These are phyloP conservation scores for Suillus tomentosus DNA, from an alignment of 768 basidiomycete species.

Conservation along the genomic window DNA sequence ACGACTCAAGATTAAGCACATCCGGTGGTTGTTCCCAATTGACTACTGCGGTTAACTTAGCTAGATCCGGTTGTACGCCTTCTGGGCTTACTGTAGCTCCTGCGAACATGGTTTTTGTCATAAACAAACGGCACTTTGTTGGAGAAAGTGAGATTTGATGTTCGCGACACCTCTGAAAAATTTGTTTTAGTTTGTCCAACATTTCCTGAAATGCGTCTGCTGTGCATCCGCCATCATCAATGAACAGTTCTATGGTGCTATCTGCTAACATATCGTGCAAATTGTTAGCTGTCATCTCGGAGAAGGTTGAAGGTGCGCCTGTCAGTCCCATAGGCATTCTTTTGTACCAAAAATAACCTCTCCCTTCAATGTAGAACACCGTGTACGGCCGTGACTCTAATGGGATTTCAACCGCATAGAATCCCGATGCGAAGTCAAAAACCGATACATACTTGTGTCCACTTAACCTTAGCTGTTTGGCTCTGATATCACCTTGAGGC, in stretches of 20 bases:
- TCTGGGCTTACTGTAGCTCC: too few relatives aligned
- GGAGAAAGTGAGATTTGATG: not conserved
- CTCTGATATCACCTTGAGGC: conserved; percentile 24
- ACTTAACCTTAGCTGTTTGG: conserved; percentile 21
- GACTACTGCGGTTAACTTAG: too few relatives aligned
- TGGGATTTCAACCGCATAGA: conserved; percentile 24
- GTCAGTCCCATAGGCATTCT: conserved; percentile 30
- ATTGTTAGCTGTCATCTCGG: not conserved
- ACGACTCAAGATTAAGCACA: conserved; percentile 31
- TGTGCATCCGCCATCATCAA: conserved; percentile 38
- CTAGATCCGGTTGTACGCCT: too few relatives aligned
- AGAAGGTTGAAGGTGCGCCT: conserved; percentile 25
- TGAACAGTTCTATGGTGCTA: conserved; percentile 29
- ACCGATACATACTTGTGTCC: conserved; percentile 24
- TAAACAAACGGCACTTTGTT: too few relatives aligned
- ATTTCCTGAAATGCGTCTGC: conserved; percentile 29
- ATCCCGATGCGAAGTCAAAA: conserved; percentile 28
- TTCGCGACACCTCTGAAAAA: too few relatives aligned
- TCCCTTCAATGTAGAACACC: conserved; percentile 25
- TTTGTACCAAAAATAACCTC: conserved; percentile 23
- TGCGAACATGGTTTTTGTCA: too few relatives aligned
- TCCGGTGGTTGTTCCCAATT: conserved; percentile 34
- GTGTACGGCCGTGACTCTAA: conserved; percentile 20
- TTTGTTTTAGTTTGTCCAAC: conserved; percentile 6
- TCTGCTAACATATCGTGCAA: conserved; percentile 24